A percentile compares a stretch with the other conserved stretches of the same genome.
These are phyloP conservation scores for Triangularia setosa DNA, from an alignment of 2,329 filamentous ascomycete genomes.

Conservation along the genomic window DNA sequence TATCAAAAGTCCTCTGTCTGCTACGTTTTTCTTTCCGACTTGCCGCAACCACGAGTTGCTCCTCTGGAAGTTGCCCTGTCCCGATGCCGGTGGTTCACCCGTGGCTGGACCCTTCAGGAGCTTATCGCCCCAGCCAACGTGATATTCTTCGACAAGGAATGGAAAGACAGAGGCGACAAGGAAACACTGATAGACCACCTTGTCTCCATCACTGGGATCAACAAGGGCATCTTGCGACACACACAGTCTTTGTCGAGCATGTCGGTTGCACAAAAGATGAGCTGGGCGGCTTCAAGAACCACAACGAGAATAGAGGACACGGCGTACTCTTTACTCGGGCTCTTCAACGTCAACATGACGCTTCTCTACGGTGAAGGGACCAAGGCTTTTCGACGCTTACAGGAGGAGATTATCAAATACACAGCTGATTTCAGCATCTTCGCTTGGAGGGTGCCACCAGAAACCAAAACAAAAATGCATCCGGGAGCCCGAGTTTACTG, in stretches of 20 bases:
- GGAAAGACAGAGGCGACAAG: background rate
- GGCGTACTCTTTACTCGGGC: background rate
- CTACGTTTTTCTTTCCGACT: background rate
- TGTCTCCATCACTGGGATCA: background rate
- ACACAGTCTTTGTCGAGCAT: background rate
- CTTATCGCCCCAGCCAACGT: background rate
- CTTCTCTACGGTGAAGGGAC: background rate
- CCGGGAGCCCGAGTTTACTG: background rate
- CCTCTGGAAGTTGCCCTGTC: background rate
- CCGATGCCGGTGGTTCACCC: background rate
- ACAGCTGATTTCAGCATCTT: background rate
- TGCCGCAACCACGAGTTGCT: background rate
- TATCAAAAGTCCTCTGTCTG: background rate
- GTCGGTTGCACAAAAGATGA: background rate
- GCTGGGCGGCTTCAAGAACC: background rate
- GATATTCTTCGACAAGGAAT: background rate
- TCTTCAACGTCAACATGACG: background rate
- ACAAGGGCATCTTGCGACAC: background rate
- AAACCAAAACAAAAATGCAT: background rate
- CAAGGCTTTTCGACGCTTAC: background rate
- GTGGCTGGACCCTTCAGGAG: constrained; percentile 3
- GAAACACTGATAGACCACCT: background rate
- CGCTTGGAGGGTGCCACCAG: background rate
- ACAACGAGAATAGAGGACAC: background rate
- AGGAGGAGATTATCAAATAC: background rate